These are phyloP conservation scores for Phytophthora cryptogea DNA, from an alignment of 352 stramenopile species.

Conservation along the genomic window DNA sequence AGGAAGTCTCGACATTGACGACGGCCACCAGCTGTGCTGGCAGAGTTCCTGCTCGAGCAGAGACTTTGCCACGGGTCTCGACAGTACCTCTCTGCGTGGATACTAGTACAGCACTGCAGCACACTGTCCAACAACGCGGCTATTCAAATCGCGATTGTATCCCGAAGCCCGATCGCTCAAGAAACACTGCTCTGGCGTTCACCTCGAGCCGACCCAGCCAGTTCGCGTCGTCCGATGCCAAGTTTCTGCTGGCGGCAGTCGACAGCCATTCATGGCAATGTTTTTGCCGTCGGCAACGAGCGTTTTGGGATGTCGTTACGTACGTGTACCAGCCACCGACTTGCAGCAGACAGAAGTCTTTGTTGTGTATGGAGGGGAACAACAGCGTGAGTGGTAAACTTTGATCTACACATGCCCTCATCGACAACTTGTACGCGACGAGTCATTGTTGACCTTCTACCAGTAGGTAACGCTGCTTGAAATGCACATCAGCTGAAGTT, in stretches of 20 bases:
- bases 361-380: not conserved
- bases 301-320: no score
- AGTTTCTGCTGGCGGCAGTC: conserved; percentile 17
- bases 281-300: not conserved
- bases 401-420: not conserved
- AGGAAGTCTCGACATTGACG: conserved; percentile 25
- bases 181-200: conserved; percentile 15
- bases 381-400: conserved; percentile 12
- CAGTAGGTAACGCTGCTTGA: not conserved
- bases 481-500: no score
- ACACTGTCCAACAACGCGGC: conserved; percentile 6
- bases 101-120: conserved; percentile 12
- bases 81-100: conserved; percentile 8
- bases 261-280: conserved; percentile 7
- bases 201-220: conserved; percentile 20
- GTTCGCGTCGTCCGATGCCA: conserved; percentile 30
- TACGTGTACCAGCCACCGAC: no score
- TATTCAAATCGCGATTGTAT: conserved; percentile 23
- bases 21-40: conserved; percentile 22
- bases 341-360: no score
- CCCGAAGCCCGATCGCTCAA: conserved; percentile 24
- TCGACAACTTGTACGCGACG: not conserved
- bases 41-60: conserved; percentile 16
- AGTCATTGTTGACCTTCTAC: not conserved
- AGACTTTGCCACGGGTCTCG: conserved; percentile 16